Base-by-base conservation (phyloP, 345 rosid genomes). In the Brassica juncea region DNA sequence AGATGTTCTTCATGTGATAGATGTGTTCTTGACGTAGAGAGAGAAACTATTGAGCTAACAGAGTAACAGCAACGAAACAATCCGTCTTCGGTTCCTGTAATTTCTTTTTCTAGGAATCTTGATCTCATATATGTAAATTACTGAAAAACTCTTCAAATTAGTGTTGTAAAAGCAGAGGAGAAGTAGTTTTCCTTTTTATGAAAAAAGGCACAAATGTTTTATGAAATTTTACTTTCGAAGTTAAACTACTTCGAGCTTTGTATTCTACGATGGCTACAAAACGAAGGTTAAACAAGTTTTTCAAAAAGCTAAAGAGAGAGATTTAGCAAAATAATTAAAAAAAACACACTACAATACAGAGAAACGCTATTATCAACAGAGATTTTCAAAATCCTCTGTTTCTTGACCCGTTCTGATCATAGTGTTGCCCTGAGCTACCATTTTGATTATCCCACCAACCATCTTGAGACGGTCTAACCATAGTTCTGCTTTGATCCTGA, bases 381-480 rank as follows among this genome's bases (percentile, higher is more conserved):
- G 47, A 63, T 14, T 16, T 16, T 68, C 27, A 76, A 81, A 47
- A 65, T 59, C 80, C 84, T 66, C 80, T 81, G 80, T 71, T 81
- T 71, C 80, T 76, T 23, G 84, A 71, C 49, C 25, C 28, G 52
- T 64, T 75, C 63, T n/a, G 68, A 70, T 75, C 77, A 76, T 71
- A 81, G 12, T 23, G 77, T 65, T 75, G 57, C 55, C 80, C 83
- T 55, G 72, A 62, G 11, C 55, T 72, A 6, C 76, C 80, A 25
- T 74, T 63, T 74, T 63, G 71, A 80, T 69, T 69, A n/a, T 63
- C 62, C 76, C 75, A 69, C 83, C 76, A 69, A 14, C 73, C 73
- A 71, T 75, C 84, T 66, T 71, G 77, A 15, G 70, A 47, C 8
- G 16, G 57, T 64, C 73, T 80, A 57, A 42, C 63, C 35, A 30